phyloP scores from a whole-genome alignment of 1,139 yeast species.

The Pichia sp. region DNA sequence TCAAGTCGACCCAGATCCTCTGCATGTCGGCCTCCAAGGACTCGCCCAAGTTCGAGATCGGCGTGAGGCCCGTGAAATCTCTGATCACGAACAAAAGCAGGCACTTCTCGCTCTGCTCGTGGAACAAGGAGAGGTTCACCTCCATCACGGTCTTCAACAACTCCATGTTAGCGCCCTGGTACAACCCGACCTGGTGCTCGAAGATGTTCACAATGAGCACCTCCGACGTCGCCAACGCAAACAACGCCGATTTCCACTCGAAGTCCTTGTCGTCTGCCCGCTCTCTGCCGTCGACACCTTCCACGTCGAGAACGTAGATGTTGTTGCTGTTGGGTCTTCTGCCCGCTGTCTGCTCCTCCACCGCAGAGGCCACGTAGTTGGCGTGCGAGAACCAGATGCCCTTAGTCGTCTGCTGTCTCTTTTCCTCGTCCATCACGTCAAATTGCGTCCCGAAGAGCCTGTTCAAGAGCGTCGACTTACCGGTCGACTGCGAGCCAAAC shows the following conservation, averaged over 20 bases:
- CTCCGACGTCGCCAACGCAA: constrained; percentile 90
- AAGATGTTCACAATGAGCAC: constrained; percentile 87
- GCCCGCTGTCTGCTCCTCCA: constrained; percentile 8
- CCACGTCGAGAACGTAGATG: constrained; percentile 90
- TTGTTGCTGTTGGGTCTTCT: constrained; percentile 30
- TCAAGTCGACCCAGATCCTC: constrained; percentile 72
- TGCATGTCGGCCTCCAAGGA: constrained; percentile 68
- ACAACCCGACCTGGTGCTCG: constrained; percentile 96
- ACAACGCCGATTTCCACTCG: constrained; percentile 91
- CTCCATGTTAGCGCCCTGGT: constrained; percentile 98
- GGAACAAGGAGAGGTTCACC: constrained; percentile 82
- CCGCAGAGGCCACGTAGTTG: constrained; percentile 27
- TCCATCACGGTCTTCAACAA: constrained; percentile 91
- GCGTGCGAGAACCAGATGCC: constrained; percentile 92
- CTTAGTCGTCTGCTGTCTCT: constrained; percentile 83
- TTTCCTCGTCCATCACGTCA: constrained; percentile 86
- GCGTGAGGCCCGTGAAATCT: constrained; percentile 87
- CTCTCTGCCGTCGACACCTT: constrained; percentile 97
- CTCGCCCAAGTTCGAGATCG: constrained; percentile 62
- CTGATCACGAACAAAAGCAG: constrained; percentile 82
- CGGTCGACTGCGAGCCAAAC: constrained; percentile 95
- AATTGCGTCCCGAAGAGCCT: constrained; percentile 79
- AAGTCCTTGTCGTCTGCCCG: constrained; percentile 98
- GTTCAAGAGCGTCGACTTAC: constrained; percentile 87
- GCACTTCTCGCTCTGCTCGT: constrained; percentile 56